Conservation (phyloP, 1,284 basidiomycete genomes). For the Flammula alnicola region DNA sequence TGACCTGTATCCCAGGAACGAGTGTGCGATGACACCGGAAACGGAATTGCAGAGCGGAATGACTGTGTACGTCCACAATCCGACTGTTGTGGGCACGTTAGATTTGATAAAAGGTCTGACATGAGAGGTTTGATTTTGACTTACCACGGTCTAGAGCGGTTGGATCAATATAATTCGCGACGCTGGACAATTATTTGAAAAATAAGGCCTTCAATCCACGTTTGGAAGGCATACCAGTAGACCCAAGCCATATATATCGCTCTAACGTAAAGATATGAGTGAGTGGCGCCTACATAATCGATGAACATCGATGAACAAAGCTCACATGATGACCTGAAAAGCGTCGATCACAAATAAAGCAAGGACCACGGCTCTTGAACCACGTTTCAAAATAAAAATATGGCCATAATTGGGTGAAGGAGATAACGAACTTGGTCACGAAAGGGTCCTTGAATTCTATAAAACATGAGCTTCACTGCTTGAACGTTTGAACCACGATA, state of each 20-base stretch:
- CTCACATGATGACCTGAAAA: conserved; percentile 14
- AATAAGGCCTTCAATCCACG: neutral
- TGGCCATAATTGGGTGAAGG: too few species aligned
- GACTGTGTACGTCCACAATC: conserved; percentile 24
- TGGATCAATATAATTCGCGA: conserved; percentile 24
- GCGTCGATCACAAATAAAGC: conserved; percentile 6
- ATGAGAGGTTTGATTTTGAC: neutral
- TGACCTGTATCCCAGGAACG: conserved; percentile 27
- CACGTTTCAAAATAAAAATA: neutral
- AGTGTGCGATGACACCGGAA: conserved; percentile 25
- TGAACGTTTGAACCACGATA: too few species aligned
- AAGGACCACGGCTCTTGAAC: neutral
- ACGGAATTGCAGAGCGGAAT: conserved; percentile 27
- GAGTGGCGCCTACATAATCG: neutral
- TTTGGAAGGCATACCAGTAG: conserved; percentile 23
- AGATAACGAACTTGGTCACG: conserved; percentile 1
- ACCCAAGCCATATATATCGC: conserved; percentile 27
- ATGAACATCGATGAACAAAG: too few species aligned
- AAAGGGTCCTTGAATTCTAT: conserved; percentile 10
- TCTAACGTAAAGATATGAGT: conserved; percentile 6
- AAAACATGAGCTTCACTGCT: too few species aligned
- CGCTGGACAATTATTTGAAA: conserved; percentile 14
- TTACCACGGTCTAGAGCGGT: conserved; percentile 18
- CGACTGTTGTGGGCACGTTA: conserved; percentile 11
- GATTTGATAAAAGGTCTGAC: neutral